phyloP scores from a whole-genome alignment of 163 green algal genomes.

The Prototheca wickerhamii region DNA sequence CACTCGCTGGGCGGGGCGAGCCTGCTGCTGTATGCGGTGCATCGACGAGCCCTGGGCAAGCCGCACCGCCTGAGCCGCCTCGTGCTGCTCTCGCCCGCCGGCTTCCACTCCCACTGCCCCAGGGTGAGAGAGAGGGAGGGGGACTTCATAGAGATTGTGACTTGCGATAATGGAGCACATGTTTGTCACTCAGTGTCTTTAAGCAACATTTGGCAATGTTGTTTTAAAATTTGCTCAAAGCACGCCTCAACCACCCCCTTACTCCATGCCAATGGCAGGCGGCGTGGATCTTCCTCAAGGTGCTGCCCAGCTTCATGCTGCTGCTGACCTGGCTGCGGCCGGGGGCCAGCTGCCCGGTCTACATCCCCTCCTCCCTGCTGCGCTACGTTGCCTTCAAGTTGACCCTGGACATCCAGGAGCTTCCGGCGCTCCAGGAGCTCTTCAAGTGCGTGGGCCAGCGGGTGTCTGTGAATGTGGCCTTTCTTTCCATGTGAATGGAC shows the following conservation, averaged over 20 bases:
- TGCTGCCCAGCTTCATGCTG: slow-evolving; percentile 7
- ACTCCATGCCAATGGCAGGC: slow-evolving; percentile 9
- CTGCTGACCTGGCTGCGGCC: slow-evolving; percentile 9
- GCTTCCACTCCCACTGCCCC: slow-evolving; percentile 53
- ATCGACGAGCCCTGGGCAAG: slow-evolving; percentile 20
- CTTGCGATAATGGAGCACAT: not conserved
- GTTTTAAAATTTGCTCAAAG: not conserved
- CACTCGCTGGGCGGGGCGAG: slow-evolving; percentile 79
- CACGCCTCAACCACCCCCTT: slow-evolving; percentile 1
- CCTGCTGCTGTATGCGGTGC: slow-evolving; percentile 79
- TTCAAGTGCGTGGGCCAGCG: slow-evolving; percentile 14
- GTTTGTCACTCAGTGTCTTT: not conserved
- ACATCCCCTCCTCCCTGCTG: slow-evolving; percentile 56
- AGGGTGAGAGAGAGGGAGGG: slow-evolving; percentile 2
- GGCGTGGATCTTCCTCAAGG: slow-evolving; percentile 11
- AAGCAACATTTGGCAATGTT: no score
- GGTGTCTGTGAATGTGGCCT: no score
- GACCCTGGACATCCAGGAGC: slow-evolving; percentile 44
- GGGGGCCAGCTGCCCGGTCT: slow-evolving; percentile 25
- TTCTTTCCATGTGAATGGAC: no score
- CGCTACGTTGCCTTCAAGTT: slow-evolving; percentile 67
- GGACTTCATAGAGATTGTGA: not conserved
- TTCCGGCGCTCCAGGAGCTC: slow-evolving; percentile 45
- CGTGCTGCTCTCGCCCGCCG: slow-evolving; percentile 78
- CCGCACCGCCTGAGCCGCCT: slow-evolving; percentile 61